Evolutionary conservation across 371 early-diverging fungal genomes (phyloP), one percentile per base, ranked within the genome.

Genomic region (Haplosporangium sp.): DNA sequence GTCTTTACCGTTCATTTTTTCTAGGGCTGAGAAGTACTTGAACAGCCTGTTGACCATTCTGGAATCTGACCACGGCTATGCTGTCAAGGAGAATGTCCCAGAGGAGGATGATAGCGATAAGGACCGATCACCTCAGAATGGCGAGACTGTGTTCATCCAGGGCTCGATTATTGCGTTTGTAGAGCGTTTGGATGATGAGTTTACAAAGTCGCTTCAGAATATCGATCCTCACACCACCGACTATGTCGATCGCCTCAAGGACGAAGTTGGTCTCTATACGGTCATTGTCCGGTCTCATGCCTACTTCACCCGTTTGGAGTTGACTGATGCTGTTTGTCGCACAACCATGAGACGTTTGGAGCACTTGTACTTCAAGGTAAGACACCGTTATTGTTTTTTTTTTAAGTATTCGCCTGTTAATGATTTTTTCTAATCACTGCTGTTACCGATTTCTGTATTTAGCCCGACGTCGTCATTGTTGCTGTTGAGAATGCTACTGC

Each of bases 191-290:
- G 98, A 98, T 84, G 98, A 98, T 55, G 99, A 98, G 84, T 98
- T 97, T 84, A 94, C 90, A 65, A 94, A 94, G 82, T 91, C 95
- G 14, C 90, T 99, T 52, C 97, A 96, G 83, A 92, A 91, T 84
- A 94, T 95, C 69, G 99, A 98, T 83, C 96, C 98, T 63, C 96
- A 97, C 83, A 93, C 98, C 41, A 93, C 94, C 60, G 98, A 99
- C 73, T 99, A 98, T 77, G 89, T 97, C 64, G 96, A 95, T 62
- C 94, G 98, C 56, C 88, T 99, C 73, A 88, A 91, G 65, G 98
- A 98, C 82, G 95, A 98, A 63, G 89, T 93, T 45, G 67, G 87
- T n/a, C 83, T 98, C 50, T 97, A 97, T 77, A 88, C 91, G 48
- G 84, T 95, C 51, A 92, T 98, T 73, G 92, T 95, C 38, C 95